Evolutionary conservation across 2,329 filamentous ascomycete genomes (phyloP).

Genomic region (Penicillium sp.): DNA sequence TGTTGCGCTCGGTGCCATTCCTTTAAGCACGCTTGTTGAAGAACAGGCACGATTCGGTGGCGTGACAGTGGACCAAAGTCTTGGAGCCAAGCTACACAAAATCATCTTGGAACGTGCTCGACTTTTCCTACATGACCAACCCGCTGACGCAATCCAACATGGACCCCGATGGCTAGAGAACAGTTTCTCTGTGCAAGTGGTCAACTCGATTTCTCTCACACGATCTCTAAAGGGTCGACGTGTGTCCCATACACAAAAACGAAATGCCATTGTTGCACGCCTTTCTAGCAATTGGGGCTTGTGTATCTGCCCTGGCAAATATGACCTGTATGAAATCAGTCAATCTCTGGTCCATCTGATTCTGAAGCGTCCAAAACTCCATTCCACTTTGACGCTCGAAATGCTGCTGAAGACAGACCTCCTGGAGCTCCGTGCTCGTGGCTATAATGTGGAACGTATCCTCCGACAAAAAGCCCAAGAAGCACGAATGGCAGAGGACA

Average conservation of each 20-base stretch:
- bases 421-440: conserved; percentile 78
- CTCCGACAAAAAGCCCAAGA: conserved; percentile 85
- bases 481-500: conserved; percentile 82
- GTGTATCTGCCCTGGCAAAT: conserved; percentile 73
- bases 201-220: conserved; percentile 76
- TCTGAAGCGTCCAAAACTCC: conserved; percentile 79
- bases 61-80: conserved; percentile 67
- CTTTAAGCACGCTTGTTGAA: conserved; percentile 76
- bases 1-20: conserved; percentile 74
- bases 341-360: conserved; percentile 82
- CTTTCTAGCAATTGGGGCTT: conserved; percentile 65
- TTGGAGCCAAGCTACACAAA: conserved; percentile 72
- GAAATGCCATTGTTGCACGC: conserved; percentile 70
- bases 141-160: conserved; percentile 77
- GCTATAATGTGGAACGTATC: conserved; percentile 96
- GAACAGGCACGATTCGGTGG: conserved; percentile 75
- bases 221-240: conserved; percentile 73
- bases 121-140: conserved; percentile 85
- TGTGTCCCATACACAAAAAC: conserved; percentile 73
- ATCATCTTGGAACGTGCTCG: conserved; percentile 86
- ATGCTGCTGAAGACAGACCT: conserved; percentile 86
- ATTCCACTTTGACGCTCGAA: conserved; percentile 88
- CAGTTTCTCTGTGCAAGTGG: conserved; percentile 76
- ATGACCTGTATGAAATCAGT: conserved; percentile 90
- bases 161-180: conserved; percentile 91